phyloP scores from a whole-genome alignment of 176 grass and related monocot species.

The Bonia amplexicaulis region DNA sequence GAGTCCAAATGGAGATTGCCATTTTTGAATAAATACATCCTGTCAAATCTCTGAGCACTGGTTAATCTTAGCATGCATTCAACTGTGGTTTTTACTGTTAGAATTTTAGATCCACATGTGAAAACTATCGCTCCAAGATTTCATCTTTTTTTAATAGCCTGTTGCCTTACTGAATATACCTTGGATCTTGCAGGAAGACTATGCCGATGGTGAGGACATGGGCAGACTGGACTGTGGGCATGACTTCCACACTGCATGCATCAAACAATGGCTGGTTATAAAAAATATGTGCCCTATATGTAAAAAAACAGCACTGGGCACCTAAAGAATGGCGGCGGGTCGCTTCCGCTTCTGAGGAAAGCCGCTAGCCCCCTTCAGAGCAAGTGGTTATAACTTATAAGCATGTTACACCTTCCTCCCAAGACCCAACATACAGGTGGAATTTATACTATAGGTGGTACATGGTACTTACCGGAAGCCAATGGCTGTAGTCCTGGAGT shows the following conservation, averaged over 20 bases:
- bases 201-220: constrained; percentile 58
- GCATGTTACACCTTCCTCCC: constrained; percentile 22
- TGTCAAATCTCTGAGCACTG: neutral
- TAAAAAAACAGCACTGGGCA: constrained; percentile 61
- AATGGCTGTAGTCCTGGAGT: constrained; percentile 39
- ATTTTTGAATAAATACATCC: neutral
- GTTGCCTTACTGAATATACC: neutral
- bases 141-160: neutral
- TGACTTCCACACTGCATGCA: constrained; percentile 62
- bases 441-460: constrained; percentile 48
- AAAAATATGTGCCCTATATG: constrained; percentile 85
- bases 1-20: neutral
- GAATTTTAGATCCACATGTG: neutral
- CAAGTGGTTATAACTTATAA: constrained; percentile 23
- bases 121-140: neutral
- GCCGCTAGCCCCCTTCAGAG: neutral
- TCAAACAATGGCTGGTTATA: constrained; percentile 77
- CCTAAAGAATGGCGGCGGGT: neutral
- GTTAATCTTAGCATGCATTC: neutral
- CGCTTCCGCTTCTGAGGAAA: neutral
- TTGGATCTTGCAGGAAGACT: constrained; percentile 57
- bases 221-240: constrained; percentile 73
- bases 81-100: neutral
- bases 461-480: constrained; percentile 30
- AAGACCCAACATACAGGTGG: constrained; percentile 23